These are phyloP conservation scores for Debaryomyces prosopidis DNA, from an alignment of 805 yeast species.

Conservation along the genomic window DNA sequence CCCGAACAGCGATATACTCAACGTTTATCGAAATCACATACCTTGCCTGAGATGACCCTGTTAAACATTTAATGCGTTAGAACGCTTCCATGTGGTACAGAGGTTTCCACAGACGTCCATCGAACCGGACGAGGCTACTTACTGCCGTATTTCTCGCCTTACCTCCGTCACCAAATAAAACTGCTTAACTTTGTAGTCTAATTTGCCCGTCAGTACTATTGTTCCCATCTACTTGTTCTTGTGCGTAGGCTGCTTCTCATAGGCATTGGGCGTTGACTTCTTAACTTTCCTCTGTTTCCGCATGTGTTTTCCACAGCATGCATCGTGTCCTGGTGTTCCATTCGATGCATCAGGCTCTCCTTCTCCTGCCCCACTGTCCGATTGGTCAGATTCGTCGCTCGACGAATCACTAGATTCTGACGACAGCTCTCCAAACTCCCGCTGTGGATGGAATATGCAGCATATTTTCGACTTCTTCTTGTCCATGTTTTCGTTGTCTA, in stretches of 20 bases:
- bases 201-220: too few relatives aligned
- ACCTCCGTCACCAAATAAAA: too few relatives aligned
- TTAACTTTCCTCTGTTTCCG: slow-evolving; percentile 14
- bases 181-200: too few relatives aligned
- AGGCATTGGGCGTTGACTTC: slow-evolving; percentile 69
- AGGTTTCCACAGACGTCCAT: too few relatives aligned
- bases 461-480: slow-evolving; percentile 91
- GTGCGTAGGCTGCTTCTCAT: slow-evolving; percentile 81
- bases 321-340: slow-evolving; percentile 4
- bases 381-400: neutral
- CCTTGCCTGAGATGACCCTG: too few relatives aligned
- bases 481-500: slow-evolving; percentile 87
- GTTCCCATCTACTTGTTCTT: slow-evolving; percentile 12
- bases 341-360: neutral
- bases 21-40: too few relatives aligned
- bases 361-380: neutral
- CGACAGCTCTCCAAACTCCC: slow-evolving; percentile 51
- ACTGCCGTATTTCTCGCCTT: too few relatives aligned
- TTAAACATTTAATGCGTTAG: too few relatives aligned
- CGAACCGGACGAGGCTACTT: too few relatives aligned
- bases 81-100: too few relatives aligned
- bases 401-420: slow-evolving; percentile 21
- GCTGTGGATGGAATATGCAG: slow-evolving; percentile 81
- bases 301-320: slow-evolving; percentile 18
- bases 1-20: too few relatives aligned